Conservation (phyloP, 1,284 basidiomycete genomes). For the Leccinum fuscescens region DNA sequence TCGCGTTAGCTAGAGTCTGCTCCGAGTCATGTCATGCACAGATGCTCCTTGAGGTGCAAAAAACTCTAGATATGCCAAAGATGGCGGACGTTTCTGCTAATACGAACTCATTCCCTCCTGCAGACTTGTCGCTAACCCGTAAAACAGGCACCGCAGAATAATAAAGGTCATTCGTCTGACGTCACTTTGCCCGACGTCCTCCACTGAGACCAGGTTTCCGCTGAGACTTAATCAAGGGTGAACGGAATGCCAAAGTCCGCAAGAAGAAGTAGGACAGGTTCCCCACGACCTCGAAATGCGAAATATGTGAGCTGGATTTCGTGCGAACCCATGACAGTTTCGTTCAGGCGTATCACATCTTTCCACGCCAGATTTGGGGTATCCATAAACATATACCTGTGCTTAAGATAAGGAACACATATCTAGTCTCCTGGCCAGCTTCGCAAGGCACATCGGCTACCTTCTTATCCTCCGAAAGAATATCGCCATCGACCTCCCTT, state of each 20-base stretch:
- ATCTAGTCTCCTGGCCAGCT: not conserved
- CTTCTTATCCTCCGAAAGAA: constrained; percentile 31
- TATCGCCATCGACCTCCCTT: constrained; percentile 43
- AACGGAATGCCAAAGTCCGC: constrained; percentile 26
- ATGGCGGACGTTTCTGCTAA: constrained; percentile 29
- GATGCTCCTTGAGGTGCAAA: constrained; percentile 12
- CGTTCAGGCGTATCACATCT: not conserved
- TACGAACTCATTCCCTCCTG: constrained; percentile 15
- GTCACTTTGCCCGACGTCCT: constrained; percentile 17
- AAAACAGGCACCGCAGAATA: constrained; percentile 27
- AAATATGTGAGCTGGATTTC: constrained; percentile 23
- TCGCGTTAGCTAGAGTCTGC: not conserved
- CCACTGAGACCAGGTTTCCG: constrained; percentile 16
- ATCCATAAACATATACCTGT: not conserved
- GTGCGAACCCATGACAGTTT: not conserved
- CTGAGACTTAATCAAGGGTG: constrained; percentile 16
- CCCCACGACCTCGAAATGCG: constrained; percentile 25
- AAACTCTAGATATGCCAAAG: constrained; percentile 19
- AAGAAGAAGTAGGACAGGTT: constrained; percentile 27
- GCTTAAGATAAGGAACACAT: not conserved
- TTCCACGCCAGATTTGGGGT: not conserved
- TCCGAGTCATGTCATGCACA: constrained; percentile 4
- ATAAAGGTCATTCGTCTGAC: constrained; percentile 11
- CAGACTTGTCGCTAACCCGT: constrained; percentile 18
- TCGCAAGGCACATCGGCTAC: not conserved